These are phyloP conservation scores for Rhytidiadelphus loreus DNA, from an alignment of 225 moss, liverwort and hornwort species.

Conservation along the genomic window DNA sequence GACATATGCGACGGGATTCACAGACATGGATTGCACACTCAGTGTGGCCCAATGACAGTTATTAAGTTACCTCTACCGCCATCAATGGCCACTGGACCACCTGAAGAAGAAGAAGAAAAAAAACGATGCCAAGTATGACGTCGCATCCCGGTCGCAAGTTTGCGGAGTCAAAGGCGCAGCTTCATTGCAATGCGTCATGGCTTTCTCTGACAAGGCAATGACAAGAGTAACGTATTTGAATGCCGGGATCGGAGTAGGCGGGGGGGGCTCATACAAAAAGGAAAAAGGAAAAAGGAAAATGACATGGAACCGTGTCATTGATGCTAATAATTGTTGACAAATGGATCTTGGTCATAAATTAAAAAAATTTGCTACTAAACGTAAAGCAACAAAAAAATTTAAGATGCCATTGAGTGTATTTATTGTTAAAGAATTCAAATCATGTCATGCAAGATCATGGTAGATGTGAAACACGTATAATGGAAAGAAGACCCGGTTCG, in stretches of 20 bases:
- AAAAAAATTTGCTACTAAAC: accelerated
- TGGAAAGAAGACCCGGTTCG: neutral
- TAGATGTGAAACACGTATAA: neutral
- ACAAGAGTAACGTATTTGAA: neutral
- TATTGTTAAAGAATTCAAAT: too few species aligned
- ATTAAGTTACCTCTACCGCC: neutral
- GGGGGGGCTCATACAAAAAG: too few species aligned
- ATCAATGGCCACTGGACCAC: neutral
- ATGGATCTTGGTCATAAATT: neutral
- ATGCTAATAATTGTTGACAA: too few species aligned
- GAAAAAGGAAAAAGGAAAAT: neutral
- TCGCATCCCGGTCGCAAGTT: neutral
- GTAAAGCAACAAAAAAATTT: neutral
- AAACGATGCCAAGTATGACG: neutral
- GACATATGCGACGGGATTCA: neutral
- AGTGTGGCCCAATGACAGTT: neutral
- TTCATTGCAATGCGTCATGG: neutral
- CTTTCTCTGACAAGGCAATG: neutral
- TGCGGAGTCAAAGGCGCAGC: neutral
- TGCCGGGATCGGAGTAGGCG: accelerated
- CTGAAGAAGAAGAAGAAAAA: too few species aligned
- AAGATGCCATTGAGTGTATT: too few species aligned
- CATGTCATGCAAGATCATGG: neutral
- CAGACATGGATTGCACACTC: neutral
- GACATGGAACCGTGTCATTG: neutral